phyloP scores from a whole-genome alignment of 2,329 filamentous ascomycete species.

The Myriosclerotinia duriaeana region DNA sequence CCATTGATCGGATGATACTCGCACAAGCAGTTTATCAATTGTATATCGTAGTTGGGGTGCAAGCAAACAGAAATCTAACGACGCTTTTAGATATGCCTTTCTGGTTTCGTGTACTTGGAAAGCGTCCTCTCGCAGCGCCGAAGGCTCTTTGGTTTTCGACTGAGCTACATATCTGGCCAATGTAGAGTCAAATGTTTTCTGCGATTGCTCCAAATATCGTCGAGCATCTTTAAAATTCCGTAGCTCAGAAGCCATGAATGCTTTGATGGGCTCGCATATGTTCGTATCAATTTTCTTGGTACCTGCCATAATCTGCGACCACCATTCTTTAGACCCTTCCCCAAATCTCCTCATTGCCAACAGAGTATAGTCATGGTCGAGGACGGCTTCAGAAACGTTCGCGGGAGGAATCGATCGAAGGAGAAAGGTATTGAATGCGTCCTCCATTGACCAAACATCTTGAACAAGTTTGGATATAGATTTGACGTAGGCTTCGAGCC shows the following conservation, averaged over 20 bases:
- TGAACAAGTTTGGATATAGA: slow-evolving; percentile 60
- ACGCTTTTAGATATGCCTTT: slow-evolving; percentile 85
- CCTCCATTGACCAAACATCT: slow-evolving; percentile 73
- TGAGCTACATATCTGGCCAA: slow-evolving; percentile 80
- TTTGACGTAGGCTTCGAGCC: slow-evolving; percentile 75
- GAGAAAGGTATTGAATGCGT: slow-evolving; percentile 74
- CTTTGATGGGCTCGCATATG: slow-evolving; percentile 77
- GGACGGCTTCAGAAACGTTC: slow-evolving; percentile 74
- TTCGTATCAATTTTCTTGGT: slow-evolving; percentile 75
- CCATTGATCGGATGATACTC: slow-evolving; percentile 83
- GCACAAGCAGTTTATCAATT: slow-evolving; percentile 83
- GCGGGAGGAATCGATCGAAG: slow-evolving; percentile 71
- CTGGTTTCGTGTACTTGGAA: slow-evolving; percentile 93
- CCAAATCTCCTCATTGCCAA: slow-evolving; percentile 81
- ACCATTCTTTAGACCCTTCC: slow-evolving; percentile 85
- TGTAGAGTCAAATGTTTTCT: slow-evolving; percentile 80
- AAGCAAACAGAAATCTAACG: slow-evolving; percentile 88
- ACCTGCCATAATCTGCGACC: slow-evolving; percentile 70
- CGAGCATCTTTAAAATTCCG: slow-evolving; percentile 83
- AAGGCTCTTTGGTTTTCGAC: slow-evolving; percentile 91
- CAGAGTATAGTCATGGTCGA: slow-evolving; percentile 94
- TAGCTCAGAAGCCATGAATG: slow-evolving; percentile 76
- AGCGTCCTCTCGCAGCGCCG: slow-evolving; percentile 86
- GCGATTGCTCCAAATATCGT: slow-evolving; percentile 71
- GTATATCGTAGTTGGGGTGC: slow-evolving; percentile 81